A percentile compares a stretch with the other conserved stretches of the same genome.
phyloP scores from a whole-genome alignment of 495 filamentous ascomycete genomes.

The Endocarpon pusillum region DNA sequence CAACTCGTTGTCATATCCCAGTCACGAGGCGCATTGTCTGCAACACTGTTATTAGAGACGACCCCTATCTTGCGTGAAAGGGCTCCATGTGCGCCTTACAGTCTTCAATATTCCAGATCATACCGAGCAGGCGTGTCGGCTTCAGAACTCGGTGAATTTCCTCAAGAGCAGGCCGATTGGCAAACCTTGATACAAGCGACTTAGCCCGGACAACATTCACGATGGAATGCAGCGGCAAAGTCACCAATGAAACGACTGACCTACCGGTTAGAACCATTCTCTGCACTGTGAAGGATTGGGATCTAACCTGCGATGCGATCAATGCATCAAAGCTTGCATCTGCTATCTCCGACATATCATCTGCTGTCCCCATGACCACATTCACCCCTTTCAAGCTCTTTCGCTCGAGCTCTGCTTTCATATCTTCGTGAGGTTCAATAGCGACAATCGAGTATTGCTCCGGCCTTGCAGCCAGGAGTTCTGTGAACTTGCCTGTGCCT shows the following conservation, averaged over 20 bases:
- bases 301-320: conserved; percentile 44
- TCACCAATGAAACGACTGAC: conserved; percentile 43
- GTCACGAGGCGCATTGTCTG: conserved; percentile 32
- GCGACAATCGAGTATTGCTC: conserved; percentile 40
- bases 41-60: too few species aligned
- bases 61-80: too few species aligned
- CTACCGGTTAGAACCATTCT: conserved; percentile 1
- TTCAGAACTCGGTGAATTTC: conserved; percentile 41
- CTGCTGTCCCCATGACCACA: conserved; percentile 35
- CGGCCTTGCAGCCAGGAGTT: conserved; percentile 31
- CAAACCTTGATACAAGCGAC: conserved; percentile 43
- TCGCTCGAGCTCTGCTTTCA: conserved; percentile 35
- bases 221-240: not conserved
- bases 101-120: conserved; percentile 54
- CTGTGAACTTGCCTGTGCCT: conserved; percentile 52
- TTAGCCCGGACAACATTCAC: not conserved
- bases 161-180: conserved; percentile 33
- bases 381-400: conserved; percentile 34
- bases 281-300: not conserved
- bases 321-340: conserved; percentile 41
- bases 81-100: too few species aligned
- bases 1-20: conserved; percentile 30
- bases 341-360: conserved; percentile 28
- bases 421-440: conserved; percentile 42
- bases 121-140: conserved; percentile 32